Evolutionary conservation across 305 asterid species (phyloP), one percentile per base, ranked within the genome.

Genomic region (Fraxinus xanthoxyloides): DNA sequence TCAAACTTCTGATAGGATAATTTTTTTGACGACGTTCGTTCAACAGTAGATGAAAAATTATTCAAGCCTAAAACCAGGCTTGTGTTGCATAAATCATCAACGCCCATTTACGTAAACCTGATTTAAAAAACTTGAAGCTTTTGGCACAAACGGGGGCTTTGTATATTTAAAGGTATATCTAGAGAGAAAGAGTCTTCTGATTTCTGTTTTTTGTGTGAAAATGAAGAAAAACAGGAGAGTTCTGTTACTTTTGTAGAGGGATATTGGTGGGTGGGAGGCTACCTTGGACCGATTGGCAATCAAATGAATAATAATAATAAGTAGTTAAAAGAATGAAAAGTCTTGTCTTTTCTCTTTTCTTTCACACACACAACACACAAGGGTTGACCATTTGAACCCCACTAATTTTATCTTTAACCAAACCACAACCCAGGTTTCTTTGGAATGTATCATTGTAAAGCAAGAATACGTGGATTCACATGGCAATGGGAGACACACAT

Each of bases 51-150:
- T 2, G 97, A 81, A 69, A 90, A 86, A 7, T 63, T 63, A 63
- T 97, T 95, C 77, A 95, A 70, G n/a, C 98, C 98, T 40, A 95
- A 74, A 69, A 86, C 94, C 74, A 95, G 91, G 34, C 97, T 92
- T 0, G 98, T 88, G 80, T 80, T 88, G 86, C 89, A 92, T 4
- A 91, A 76, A 92, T 93, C 93, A 92, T 93, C 93, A 23, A 86
- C 82, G 48, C 90, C 98, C 98, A 93, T 94, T 54, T 81, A 56
- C 84, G 1, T 12, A 48, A 48, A 48, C 13, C 59, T 21, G 59
- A 48, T 48, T 48, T 40, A 35, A 5, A 46, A 46, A 43, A 73
- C 51, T 75, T 32, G 24, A 21, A 12, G 9, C 78, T 86, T 78
- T 61, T 28, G 69, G 54, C 54, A 43, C 54, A 43, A 43, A 43